Base-by-base conservation (phyloP, 371 early-diverging fungal genomes). In the Sporodiniella umbellata region DNA sequence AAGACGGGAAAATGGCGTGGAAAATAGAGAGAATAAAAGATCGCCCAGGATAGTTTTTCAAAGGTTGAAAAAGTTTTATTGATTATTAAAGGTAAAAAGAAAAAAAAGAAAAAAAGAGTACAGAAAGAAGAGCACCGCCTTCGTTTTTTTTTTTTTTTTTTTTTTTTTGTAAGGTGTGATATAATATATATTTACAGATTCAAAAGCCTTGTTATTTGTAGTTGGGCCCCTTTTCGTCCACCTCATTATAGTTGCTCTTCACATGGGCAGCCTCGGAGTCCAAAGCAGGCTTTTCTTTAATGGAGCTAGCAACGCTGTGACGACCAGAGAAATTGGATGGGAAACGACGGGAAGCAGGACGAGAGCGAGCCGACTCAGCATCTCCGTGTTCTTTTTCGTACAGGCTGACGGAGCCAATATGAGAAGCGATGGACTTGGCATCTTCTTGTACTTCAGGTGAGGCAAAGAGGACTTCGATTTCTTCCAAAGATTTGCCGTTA, bases 391-490 rank as follows among this genome's bases (percentile, higher is more conserved):
- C 56, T 48, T 73, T 70, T 23, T 62, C 54, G 26, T 67, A 73
- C 42, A 51, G 31, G 4, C 70, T 62, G 21, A 61, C 48, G 26
- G 63, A 62, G 31, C 63, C 63, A 40, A 62, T 62, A 12, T 69
- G 69, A 35, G 69, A 69, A 19, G 64, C 64, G 33, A 65, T 58
- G 12, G 69, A 65, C 24, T 48, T 62, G 49, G 64, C 63, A 37
- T 70, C 70, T 33, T 62, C 66, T 52, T 70, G 66, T 23, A 63
- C 33, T 19, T 70, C 66, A 22, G 57, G 44, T 7, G 53, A 46
- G 10, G 70, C 65, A 54, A 84, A 84, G 17, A 83, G 62, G 24
- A 72, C 62, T 39, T 84, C 84, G 52, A 84, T 73, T 53, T 80
- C 67, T 62, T 84, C 84, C 42, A 83, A 56, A 12, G 81, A 72